A percentile compares a stretch with the other conserved stretches of the same genome.
phyloP scores from a whole-genome alignment of 2,329 filamentous ascomycete species.

The Penicillium glabrum region DNA sequence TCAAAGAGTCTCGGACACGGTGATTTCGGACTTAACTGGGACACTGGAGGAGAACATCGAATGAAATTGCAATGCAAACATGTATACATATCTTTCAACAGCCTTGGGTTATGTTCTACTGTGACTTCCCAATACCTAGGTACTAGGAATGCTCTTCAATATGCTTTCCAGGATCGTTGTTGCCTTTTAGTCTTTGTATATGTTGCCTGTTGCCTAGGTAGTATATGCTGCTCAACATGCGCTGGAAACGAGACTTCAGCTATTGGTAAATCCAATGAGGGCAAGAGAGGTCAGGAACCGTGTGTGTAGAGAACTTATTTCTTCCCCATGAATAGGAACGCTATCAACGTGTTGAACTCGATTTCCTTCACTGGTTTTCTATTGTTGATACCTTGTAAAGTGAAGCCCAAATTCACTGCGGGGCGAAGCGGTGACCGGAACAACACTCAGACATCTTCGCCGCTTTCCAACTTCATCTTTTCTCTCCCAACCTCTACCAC shows the following conservation, averaged over 20 bases:
- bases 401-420: slow-evolving; percentile 9
- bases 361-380: too few species aligned
- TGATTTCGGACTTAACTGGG: background rate
- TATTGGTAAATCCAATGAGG: too few species aligned
- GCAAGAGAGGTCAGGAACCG: too few species aligned
- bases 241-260: too few species aligned
- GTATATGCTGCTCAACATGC: too few species aligned
- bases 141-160: too few species aligned
- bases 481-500: background rate
- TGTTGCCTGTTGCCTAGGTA: too few species aligned
- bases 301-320: too few species aligned
- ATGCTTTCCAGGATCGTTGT: too few species aligned
- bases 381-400: background rate
- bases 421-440: slow-evolving; percentile 22
- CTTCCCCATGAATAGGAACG: too few species aligned
- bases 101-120: background rate
- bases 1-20: background rate
- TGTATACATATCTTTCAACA: slow-evolving; percentile 9
- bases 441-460: slow-evolving; percentile 10
- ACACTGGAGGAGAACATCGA: background rate
- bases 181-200: too few species aligned
- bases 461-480: slow-evolving; percentile 1
- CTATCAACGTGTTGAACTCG: too few species aligned
- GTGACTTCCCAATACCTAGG: background rate
- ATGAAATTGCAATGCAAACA: slow-evolving; percentile 1